phyloP scores from a whole-genome alignment of 805 yeast genomes.

The Saturnispora sekii region DNA sequence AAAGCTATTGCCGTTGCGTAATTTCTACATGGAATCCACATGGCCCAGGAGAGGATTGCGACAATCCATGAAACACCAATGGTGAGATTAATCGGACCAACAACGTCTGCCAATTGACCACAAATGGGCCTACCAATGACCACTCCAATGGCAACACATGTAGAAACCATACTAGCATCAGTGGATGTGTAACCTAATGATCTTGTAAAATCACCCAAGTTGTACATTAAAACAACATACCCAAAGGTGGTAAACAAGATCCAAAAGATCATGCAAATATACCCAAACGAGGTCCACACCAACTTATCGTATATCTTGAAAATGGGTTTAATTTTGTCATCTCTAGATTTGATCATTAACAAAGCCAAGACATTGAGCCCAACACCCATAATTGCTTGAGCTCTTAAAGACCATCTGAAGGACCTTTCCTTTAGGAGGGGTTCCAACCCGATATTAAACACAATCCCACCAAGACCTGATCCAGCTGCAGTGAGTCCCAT shows the following conservation, averaged over 20 bases:
- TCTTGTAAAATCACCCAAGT: constrained; percentile 49
- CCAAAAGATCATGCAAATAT: constrained; percentile 27
- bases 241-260: constrained; percentile 45
- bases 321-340: constrained; percentile 26
- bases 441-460: constrained; percentile 41
- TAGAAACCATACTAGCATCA: constrained; percentile 50
- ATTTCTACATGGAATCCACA: constrained; percentile 52
- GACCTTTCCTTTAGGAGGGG: constrained; percentile 28
- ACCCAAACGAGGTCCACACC: constrained; percentile 31
- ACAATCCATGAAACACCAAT: constrained; percentile 30
- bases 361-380: constrained; percentile 28
- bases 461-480: constrained; percentile 43
- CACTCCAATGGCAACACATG: constrained; percentile 52
- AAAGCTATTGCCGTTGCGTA: constrained; percentile 45
- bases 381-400: constrained; percentile 34
- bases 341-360: constrained; percentile 30
- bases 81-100: constrained; percentile 42
- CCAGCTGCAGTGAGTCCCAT: constrained; percentile 40
- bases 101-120: constrained; percentile 40
- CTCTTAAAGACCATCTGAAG: constrained; percentile 43
- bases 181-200: constrained; percentile 46
- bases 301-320: constrained; percentile 33
- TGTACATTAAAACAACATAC: constrained; percentile 49
- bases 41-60: constrained; percentile 34
- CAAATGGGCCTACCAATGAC: constrained; percentile 45